Evolutionary conservation across 75 land plant genomes (phyloP).

Genomic region (Isoetes taiwanensis): DNA sequence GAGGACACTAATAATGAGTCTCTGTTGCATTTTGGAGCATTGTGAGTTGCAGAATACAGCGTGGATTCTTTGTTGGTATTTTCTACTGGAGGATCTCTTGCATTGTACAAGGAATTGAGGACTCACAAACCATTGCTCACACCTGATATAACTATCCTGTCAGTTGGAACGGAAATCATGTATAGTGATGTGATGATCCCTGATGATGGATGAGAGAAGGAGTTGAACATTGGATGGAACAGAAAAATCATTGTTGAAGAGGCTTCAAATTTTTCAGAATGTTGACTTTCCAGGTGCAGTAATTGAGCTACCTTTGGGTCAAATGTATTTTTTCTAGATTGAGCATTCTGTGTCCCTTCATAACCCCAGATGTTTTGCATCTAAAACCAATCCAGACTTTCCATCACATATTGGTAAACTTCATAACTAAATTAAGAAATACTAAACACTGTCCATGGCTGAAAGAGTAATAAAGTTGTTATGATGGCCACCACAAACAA

Average conservation of each 20-base stretch:
- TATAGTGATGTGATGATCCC: constrained; percentile 77
- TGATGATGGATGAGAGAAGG: constrained; percentile 79
- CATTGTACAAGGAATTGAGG: constrained; percentile 74
- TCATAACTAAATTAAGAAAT: too few species aligned
- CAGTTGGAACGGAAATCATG: constrained; percentile 94
- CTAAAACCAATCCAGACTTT: too few species aligned
- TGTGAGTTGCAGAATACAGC: constrained; percentile 78
- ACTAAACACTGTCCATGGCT: too few species aligned
- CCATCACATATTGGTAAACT: too few species aligned
- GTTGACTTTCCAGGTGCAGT: too few species aligned
- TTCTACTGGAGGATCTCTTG: constrained; percentile 95
- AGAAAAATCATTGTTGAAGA: constrained; percentile 53
- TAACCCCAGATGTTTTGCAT: too few species aligned
- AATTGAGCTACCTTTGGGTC: too few species aligned
- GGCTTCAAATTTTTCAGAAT: constrained; percentile 48
- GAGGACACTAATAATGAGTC: constrained; percentile 63
- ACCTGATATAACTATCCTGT: constrained; percentile 88
- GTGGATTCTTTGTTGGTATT: constrained; percentile 80
- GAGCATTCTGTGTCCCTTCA: too few species aligned
- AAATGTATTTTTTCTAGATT: too few species aligned
- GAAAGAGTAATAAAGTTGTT: too few species aligned
- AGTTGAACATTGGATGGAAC: constrained; percentile 78
- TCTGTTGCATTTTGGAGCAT: constrained; percentile 69
- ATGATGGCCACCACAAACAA: too few species aligned
- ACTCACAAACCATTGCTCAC: constrained; percentile 87